Conservation (phyloP, 179 eudicot genomes). For the Corrigiola litoralis region DNA sequence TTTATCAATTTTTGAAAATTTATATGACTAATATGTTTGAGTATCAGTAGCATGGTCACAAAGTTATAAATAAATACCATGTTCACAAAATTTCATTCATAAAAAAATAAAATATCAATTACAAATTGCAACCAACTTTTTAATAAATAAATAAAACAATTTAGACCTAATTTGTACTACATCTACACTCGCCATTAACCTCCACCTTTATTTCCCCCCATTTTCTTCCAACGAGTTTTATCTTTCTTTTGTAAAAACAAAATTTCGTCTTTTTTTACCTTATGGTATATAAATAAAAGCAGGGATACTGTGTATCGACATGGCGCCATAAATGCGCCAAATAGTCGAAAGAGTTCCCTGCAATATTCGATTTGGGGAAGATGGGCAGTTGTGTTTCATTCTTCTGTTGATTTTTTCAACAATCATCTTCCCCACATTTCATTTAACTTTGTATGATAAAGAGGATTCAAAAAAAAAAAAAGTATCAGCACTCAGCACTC, state of each 20-base stretch:
- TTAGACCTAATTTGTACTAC: too few species aligned
- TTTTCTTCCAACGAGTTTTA: not conserved
- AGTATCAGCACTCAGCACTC: not conserved
- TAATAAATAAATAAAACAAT: too few species aligned
- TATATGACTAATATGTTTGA: too few species aligned
- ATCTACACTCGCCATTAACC: too few species aligned
- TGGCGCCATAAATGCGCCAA: constrained; percentile 20
- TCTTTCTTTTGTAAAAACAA: too few species aligned
- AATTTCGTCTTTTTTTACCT: too few species aligned
- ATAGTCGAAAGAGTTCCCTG: constrained; percentile 26
- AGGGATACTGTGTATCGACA: constrained; percentile 39
- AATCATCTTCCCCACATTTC: constrained; percentile 40
- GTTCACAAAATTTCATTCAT: too few species aligned
- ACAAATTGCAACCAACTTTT: too few species aligned
- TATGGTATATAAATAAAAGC: constrained; percentile 3
- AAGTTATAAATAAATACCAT: too few species aligned
- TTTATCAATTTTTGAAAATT: too few species aligned
- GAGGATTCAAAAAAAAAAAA: not conserved
- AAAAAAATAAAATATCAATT: too few species aligned
- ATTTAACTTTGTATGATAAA: not conserved
- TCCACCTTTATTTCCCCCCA: not conserved
- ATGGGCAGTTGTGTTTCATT: constrained; percentile 45
- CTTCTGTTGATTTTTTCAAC: constrained; percentile 29
- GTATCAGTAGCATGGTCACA: too few species aligned
- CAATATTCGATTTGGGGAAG: constrained; percentile 28